phyloP scores from a whole-genome alignment of 2,329 filamentous ascomycete species.

The Arthrobotrys sphaeroides region DNA sequence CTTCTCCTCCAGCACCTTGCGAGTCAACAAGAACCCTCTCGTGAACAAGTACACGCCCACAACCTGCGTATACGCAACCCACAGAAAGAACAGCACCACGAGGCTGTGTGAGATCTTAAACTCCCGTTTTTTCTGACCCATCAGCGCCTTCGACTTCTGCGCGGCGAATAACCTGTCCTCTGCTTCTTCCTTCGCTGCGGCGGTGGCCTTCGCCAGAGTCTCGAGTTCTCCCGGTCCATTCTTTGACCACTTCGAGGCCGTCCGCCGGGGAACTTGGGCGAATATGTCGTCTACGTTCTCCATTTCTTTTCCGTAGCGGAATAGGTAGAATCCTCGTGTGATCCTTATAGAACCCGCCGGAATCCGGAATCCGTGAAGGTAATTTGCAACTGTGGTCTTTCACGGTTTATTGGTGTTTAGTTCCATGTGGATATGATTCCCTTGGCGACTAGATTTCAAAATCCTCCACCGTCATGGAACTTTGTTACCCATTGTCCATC shows the following conservation, averaged over 20 bases:
- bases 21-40: conserved; percentile 90
- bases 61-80: conserved; percentile 77
- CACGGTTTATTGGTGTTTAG: conserved; percentile 27
- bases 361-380: neutral
- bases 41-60: conserved; percentile 91
- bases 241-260: conserved; percentile 34
- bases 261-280: conserved; percentile 51
- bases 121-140: conserved; percentile 43
- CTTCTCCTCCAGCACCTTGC: conserved; percentile 79
- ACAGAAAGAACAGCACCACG: conserved; percentile 73
- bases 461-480: neutral
- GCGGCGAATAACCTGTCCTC: conserved; percentile 59
- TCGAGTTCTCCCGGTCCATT: conserved; percentile 43
- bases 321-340: neutral
- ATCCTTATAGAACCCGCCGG: neutral
- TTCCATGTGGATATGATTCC: conserved; percentile 39
- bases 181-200: conserved; percentile 57
- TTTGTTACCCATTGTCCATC: conserved; percentile 25
- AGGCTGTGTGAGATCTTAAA: conserved; percentile 68
- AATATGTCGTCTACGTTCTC: conserved; percentile 46
- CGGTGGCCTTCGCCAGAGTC: conserved; percentile 59
- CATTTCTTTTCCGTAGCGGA: conserved; percentile 26
- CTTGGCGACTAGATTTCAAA: conserved; percentile 21
- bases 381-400: conserved; percentile 29
- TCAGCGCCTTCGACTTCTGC: conserved; percentile 63